Percentiles rank a stretch among this genome's conserved stretches.
Conservation (phyloP, 2,329 filamentous ascomycete species). For the Fusarium sp. region DNA sequence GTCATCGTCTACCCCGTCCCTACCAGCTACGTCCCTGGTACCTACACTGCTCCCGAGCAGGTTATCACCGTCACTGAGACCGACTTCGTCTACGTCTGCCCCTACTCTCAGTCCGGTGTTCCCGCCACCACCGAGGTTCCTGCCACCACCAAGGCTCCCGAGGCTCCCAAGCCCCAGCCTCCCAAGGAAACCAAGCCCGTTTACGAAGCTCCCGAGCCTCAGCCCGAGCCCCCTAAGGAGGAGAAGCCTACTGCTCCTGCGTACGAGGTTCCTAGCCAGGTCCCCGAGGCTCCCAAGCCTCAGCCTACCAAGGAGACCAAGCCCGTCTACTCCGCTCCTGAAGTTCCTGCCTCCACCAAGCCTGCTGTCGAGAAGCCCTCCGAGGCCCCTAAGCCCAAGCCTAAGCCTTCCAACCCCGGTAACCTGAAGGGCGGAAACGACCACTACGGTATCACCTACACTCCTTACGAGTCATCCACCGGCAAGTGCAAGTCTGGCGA, state of each 20-base stretch:
- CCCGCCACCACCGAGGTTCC: constrained; percentile 44
- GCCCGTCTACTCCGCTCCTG: constrained; percentile 18
- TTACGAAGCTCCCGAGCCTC: constrained; percentile 33
- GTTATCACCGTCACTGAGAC: constrained; percentile 77
- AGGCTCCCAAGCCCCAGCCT: constrained; percentile 35
- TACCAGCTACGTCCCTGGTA: constrained; percentile 73
- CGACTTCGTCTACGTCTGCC: constrained; percentile 76
- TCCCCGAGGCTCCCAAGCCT: constrained; percentile 17
- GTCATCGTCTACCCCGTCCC: constrained; percentile 73
- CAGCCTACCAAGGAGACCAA: neutral
- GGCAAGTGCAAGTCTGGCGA: constrained; percentile 72
- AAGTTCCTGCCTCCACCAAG: constrained; percentile 19
- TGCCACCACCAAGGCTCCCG: constrained; percentile 26
- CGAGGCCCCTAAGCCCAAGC: constrained; percentile 40
- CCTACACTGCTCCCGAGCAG: constrained; percentile 76
- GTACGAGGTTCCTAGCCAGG: constrained; percentile 24
- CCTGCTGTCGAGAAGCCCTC: constrained; percentile 34
- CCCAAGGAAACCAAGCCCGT: constrained; percentile 37
- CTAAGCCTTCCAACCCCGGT: constrained; percentile 43
- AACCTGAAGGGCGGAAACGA: constrained; percentile 57
- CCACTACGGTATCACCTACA: constrained; percentile 83
- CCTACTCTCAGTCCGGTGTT: constrained; percentile 63
- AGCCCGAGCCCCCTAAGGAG: constrained; percentile 39
- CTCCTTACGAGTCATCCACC: constrained; percentile 70
- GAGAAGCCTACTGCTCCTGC: constrained; percentile 21